Evolutionary conservation across 345 rosid species (phyloP).

Genomic region (Acer negundo): DNA sequence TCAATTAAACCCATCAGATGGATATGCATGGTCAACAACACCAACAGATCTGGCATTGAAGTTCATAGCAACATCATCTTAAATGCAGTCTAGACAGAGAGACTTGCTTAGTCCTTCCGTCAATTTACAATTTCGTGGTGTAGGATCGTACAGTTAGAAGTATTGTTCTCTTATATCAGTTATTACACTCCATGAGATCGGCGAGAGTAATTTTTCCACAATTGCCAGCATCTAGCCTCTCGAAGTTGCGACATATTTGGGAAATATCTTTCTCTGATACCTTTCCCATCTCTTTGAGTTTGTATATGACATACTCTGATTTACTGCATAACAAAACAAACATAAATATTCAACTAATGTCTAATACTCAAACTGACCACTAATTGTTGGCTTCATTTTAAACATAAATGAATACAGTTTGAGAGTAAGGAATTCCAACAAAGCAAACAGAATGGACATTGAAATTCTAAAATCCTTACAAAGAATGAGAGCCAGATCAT

Average conservation of each 20-base stretch:
- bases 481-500: background rate
- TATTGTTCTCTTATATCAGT: slow-evolving; percentile 3
- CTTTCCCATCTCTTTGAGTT: slow-evolving; percentile 76
- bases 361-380: background rate
- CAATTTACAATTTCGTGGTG: background rate
- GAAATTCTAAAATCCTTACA: background rate
- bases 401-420: background rate
- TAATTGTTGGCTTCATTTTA: background rate
- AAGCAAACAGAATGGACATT: background rate
- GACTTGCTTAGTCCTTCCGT: slow-evolving; percentile 5
- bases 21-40: background rate
- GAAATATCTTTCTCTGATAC: slow-evolving; percentile 62
- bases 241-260: slow-evolving; percentile 60
- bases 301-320: slow-evolving; percentile 78
- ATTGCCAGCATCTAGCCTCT: slow-evolving; percentile 64
- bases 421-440: background rate
- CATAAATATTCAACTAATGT: background rate
- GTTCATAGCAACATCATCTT: background rate
- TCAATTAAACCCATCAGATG: background rate
- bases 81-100: background rate
- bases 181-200: slow-evolving; percentile 58
- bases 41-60: background rate
- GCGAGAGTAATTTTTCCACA: slow-evolving; percentile 76
- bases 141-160: background rate
- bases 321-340: slow-evolving; percentile 40